These are phyloP conservation scores for Hypoxylon sp. DNA, from an alignment of 2,329 filamentous ascomycete species.

Conservation along the genomic window DNA sequence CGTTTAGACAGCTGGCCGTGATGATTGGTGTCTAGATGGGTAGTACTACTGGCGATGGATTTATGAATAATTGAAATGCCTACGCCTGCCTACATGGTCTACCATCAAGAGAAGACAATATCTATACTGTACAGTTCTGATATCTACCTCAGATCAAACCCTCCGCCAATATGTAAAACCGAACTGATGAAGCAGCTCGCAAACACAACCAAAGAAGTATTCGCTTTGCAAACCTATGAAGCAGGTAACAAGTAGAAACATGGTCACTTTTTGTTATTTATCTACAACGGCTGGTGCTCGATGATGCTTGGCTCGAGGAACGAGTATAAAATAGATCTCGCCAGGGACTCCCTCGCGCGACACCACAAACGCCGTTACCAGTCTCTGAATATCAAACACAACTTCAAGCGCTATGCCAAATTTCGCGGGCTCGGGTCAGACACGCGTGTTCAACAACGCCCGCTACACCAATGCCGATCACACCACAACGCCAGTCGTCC, in stretches of 20 bases:
- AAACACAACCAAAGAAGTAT: not conserved
- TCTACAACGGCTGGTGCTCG: not conserved
- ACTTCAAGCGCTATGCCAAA: not conserved
- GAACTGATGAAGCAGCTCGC: too few relatives aligned
- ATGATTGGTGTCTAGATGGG: too few relatives aligned
- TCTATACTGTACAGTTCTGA: too few relatives aligned
- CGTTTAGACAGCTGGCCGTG: too few relatives aligned
- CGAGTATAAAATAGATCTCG: constrained; percentile 1
- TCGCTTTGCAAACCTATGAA: not conserved
- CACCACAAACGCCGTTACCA: not conserved
- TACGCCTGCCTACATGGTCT: too few relatives aligned
- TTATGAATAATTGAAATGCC: too few relatives aligned
- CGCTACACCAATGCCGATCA: too few relatives aligned
- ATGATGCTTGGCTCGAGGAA: not conserved
- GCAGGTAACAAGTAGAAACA: not conserved
- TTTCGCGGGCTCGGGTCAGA: not conserved
- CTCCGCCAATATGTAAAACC: too few relatives aligned
- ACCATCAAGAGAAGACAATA: too few relatives aligned
- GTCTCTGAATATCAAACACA: not conserved
- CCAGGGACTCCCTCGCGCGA: not conserved
- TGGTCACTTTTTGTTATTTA: constrained; percentile 11
- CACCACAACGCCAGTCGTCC: constrained; percentile 12
- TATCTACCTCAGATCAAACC: too few relatives aligned
- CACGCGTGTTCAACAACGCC: too few relatives aligned
- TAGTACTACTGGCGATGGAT: too few relatives aligned